Conservation (phyloP, 768 basidiomycete species). For the Strobilomyces dryophilus region DNA sequence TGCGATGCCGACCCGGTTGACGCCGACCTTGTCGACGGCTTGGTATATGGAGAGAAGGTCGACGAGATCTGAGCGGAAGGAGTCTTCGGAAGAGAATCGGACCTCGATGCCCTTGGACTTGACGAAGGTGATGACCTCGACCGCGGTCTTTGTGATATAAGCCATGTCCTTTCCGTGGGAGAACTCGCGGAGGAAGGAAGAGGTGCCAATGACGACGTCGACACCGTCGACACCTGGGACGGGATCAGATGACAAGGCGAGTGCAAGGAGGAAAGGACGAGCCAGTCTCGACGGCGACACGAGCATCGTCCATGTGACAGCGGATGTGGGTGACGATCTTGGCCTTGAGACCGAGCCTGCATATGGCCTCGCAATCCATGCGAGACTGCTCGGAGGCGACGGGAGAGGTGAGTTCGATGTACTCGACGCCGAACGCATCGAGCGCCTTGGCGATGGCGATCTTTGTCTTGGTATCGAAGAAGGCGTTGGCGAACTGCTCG, state of each 20-base stretch:
- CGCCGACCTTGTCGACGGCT: slow-evolving; percentile 98
- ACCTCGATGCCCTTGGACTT: slow-evolving; percentile 99
- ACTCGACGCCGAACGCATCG: slow-evolving; percentile 98
- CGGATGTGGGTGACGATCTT: slow-evolving; percentile 99
- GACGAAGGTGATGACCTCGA: slow-evolving; percentile 98
- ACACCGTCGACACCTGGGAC: slow-evolving; percentile 90
- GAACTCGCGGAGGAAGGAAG: slow-evolving; percentile 98
- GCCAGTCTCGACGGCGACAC: slow-evolving; percentile 98
- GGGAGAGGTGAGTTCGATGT: slow-evolving; percentile 98
- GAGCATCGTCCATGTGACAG: slow-evolving; percentile 99
- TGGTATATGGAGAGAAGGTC: slow-evolving; percentile 98
- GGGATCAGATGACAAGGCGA: background rate
- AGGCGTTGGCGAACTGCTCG: slow-evolving; percentile 98
- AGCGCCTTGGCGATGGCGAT: slow-evolving; percentile 98
- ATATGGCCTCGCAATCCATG: slow-evolving; percentile 94
- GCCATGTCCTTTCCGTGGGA: slow-evolving; percentile 99
- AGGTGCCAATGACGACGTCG: slow-evolving; percentile 98
- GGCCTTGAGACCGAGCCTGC: slow-evolving; percentile 94
- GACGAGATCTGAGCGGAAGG: slow-evolving; percentile 99
- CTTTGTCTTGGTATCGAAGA: slow-evolving; percentile 99
- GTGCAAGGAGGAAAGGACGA: slow-evolving; percentile 14
- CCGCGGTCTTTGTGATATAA: slow-evolving; percentile 98
- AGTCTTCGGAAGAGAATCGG: slow-evolving; percentile 99
- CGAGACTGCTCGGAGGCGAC: slow-evolving; percentile 96
- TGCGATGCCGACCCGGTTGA: slow-evolving; percentile 97